Percentiles rank a stretch among this genome's conserved stretches.
These are phyloP conservation scores for Botrytis hyacinthi DNA, from an alignment of 2,329 filamentous ascomycete genomes.

Conservation along the genomic window DNA sequence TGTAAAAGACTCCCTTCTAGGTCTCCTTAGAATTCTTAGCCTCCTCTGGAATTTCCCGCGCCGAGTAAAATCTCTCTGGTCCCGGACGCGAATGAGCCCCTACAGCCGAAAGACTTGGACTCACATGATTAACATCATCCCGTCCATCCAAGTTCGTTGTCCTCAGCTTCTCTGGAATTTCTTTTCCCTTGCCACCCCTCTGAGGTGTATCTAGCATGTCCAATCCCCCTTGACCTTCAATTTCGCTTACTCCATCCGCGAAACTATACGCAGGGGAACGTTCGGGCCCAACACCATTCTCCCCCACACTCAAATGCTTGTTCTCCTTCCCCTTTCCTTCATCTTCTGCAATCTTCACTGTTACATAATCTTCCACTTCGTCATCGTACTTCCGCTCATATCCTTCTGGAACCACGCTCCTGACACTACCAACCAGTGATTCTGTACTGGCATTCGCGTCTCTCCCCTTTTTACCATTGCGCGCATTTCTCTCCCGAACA, in stretches of 20 bases:
- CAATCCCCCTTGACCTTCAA: neutral
- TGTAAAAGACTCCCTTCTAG: neutral
- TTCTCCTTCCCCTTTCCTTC: neutral
- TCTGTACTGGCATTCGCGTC: neutral
- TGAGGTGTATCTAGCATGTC: neutral
- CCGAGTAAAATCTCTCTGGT: neutral
- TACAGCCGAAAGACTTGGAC: slow-evolving; percentile 3
- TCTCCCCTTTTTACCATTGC: neutral
- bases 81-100: neutral
- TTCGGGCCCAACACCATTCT: neutral
- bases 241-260: neutral
- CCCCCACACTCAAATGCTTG: too few relatives aligned
- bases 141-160: neutral
- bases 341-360: neutral
- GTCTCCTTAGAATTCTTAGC: neutral
- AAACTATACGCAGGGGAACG: neutral
- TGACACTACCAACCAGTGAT: slow-evolving; percentile 8
- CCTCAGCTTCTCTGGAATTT: neutral
- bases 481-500: slow-evolving; percentile 7
- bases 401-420: neutral
- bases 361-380: neutral
- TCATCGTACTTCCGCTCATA: neutral
- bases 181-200: neutral
- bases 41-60: neutral
- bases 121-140: neutral